Evolutionary conservation across 176 grass and related monocot species (phyloP), one percentile per base, ranked within the genome.

Genomic region (Phoenix dactylifera): DNA sequence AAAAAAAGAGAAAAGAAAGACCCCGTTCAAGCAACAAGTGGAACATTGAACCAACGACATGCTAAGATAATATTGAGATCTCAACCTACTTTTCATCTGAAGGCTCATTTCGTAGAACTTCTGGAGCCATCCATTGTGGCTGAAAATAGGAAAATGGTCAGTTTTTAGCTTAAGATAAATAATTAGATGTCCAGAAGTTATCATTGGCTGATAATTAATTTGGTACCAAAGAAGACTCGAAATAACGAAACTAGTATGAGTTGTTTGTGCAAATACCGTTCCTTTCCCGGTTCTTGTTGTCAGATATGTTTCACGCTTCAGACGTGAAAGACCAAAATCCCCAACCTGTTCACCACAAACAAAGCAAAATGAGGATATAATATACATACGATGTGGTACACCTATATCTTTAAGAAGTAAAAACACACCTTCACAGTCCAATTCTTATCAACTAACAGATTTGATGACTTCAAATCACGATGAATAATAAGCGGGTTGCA

Each of bases 41-140:
- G 22, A 66, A 61, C 16, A 60, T 80, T 12, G 20, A 44, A 44
- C 10, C 7, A 44, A 44, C 2, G 10, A 44, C 12, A 48, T 65
- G 50, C 16, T 75, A 16, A 39, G 54, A 71, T 53, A 52, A 18
- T 58, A 18, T 48, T 29, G 23, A 58, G 9, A 44, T 1, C 7
- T 19, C 1, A 53, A 66, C 66, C 50, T 89, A 89, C 94, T 98
- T 98, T 66, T 98, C 94, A 52, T 98, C 88, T 50, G 85, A 85
- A 57, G 88, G 94, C 76, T 98, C 94, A 66, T 86, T 98, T 24
- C 88, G 88, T 83, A 98, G 83, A 60, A 84, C 85, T 81, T 98
- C 94, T 4, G 94, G 94, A 63, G 94, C 94, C 88, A 98, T 98
- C 94, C 94, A 98, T 74, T 98, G 94, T 4, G 88, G 88, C 94